Evolutionary conservation across 208 protist species (phyloP), one percentile per base, ranked within the genome.

Genomic region (Leishmania amazonensis): DNA sequence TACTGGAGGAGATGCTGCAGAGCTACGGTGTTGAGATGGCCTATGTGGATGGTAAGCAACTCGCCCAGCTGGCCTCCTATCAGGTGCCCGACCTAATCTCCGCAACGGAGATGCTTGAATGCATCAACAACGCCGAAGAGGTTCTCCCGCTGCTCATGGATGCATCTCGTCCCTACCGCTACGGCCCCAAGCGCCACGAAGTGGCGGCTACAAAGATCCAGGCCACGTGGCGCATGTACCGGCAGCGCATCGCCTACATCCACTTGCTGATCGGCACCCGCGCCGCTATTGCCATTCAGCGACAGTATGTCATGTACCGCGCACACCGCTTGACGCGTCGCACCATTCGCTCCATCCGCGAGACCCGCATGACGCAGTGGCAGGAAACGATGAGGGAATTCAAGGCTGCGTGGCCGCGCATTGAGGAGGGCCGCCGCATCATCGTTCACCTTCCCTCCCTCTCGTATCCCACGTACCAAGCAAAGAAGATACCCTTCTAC

Each of bases 381-480:
- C 84, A 85, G 54, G 85, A 93, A 64, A 97, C 93, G 21, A 96
- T 97, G 93, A 93, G 91, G n/a, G 83, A 90, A 3, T 98, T 98
- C 83, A 88, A 76, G 11, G 74, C 77, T 28, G 78, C 83, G 6
- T 98, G 96, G 94, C 89, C 89, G 0, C 71, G 81, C 49, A 96
- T 97, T 49, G 85, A 90, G n/a, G 81, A 89, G 11, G 76, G 78
- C 15, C 83, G 86, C 3, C 88, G 96, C 53, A 89, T 85, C n/a
- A 81, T 97, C 77, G 86, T 98, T 76, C 96, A 98, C 88, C 71
- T 97, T 8, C 94, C 96, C 19, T 98, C 96, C 19, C 83, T 98
- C 28, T 97, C 94, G 19, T 93, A 92, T 72, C 92, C 94, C 13
- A 75, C 89, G 6, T 95, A 93, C 70, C 96, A 97, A 70, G 86